A percentile compares a stretch with the other conserved stretches of the same genome.
Evolutionary conservation across 805 yeast genomes (phyloP).

Genomic region (Cyberlindnera petersonii): DNA sequence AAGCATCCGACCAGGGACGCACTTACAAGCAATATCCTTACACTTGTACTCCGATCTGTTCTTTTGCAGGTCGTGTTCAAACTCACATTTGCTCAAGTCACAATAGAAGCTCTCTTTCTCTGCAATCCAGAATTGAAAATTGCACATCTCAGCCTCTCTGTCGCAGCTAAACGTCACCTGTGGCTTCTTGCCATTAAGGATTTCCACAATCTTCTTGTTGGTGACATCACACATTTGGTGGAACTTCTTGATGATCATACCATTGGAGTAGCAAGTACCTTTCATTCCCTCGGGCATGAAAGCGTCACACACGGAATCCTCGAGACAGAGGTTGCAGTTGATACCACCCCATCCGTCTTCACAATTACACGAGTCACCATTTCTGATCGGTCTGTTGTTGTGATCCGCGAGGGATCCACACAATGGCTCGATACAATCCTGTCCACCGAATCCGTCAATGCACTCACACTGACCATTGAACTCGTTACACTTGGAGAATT

Average conservation of each 20-base stretch:
- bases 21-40: slow-evolving; percentile 73
- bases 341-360: slow-evolving; percentile 89
- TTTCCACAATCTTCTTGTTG: slow-evolving; percentile 75
- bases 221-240: slow-evolving; percentile 96
- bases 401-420: slow-evolving; percentile 75
- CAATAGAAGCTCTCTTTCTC: slow-evolving; percentile 88
- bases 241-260: slow-evolving; percentile 72
- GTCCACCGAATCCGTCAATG: slow-evolving; percentile 88
- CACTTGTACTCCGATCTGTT: slow-evolving; percentile 79
- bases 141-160: slow-evolving; percentile 58
- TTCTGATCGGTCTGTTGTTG: slow-evolving; percentile 56
- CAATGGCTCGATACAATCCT: slow-evolving; percentile 81
- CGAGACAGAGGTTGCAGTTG: slow-evolving; percentile 82
- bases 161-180: slow-evolving; percentile 92
- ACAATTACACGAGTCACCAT: slow-evolving; percentile 57
- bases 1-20: slow-evolving; percentile 87
- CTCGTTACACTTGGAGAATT: slow-evolving; percentile 83
- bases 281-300: slow-evolving; percentile 81
- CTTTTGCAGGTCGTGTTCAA: slow-evolving; percentile 53
- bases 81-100: slow-evolving; percentile 70
- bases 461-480: slow-evolving; percentile 92
- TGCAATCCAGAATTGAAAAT: slow-evolving; percentile 96
- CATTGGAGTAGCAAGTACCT: slow-evolving; percentile 88
- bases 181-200: slow-evolving; percentile 76
- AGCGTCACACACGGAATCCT: slow-evolving; percentile 72